Base-by-base conservation (phyloP, 139 green algal species). In the Astrephomene gubernaculifera region DNA sequence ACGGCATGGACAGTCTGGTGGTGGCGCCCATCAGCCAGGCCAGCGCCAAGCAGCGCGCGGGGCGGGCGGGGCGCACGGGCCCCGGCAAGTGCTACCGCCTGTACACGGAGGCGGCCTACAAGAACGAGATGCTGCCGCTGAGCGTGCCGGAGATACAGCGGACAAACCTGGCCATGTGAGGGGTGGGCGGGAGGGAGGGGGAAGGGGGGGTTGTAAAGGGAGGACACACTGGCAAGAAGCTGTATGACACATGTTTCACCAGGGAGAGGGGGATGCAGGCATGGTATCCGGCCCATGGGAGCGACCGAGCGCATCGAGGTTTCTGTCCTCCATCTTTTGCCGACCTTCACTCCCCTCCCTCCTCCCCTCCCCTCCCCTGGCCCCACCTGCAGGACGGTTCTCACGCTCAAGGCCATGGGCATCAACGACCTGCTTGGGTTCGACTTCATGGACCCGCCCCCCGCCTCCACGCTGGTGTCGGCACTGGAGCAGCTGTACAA, bases 361-460 rank as follows among this genome's bases (percentile, higher is more conserved):
- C n/a, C n/a, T n/a, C n/a, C n/a, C n/a, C n/a, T n/a, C n/a, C n/a
- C n/a, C n/a, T n/a, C n/a, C n/a, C n/a, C n/a, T n/a, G n/a, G n/a
- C n/a, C n/a, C n/a, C n/a, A 19, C 41, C 61, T 33, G 29, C 68
- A 72, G 75, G 36, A 82, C 82, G 27, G 86, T 97, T 83, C 92
- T 99, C 31, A 95, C 97, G 88, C 91, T 99, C 31, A 99, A 98
- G 89, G 94, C 95, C 49, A 98, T 99, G 94, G 97, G 97, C 81
- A 99, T 99, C 92, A 99, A 99, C 89, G 96, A 99, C 91, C 92
- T 99, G 57, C 90, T 99, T 63, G 91, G 90, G 64, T 99, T 99
- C 89, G 97, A 99, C 93, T 99, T 99, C 93, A 99, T 99, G 97
- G 97, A 99, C 91, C 96, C 97, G 0, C 97, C 97, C 24, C 95